phyloP scores from a whole-genome alignment of 768 basidiomycete genomes.

The Panaeolus papilionaceus region DNA sequence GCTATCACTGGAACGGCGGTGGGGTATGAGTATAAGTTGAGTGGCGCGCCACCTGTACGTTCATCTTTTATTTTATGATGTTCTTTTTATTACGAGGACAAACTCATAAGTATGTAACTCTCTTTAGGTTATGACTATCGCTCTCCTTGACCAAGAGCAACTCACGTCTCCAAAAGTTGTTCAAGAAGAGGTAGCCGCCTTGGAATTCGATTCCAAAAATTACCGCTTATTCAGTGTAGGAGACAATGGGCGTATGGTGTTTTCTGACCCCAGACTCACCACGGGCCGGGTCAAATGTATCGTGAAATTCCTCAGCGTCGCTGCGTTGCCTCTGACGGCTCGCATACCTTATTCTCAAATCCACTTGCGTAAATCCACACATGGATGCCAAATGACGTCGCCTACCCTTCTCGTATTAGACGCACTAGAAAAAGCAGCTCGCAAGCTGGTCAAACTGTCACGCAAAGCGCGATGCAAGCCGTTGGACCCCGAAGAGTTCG shows the following conservation, averaged over 20 bases:
- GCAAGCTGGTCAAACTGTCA: not conserved
- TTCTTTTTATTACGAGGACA: no score
- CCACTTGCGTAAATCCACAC: not conserved
- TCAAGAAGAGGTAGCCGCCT: not conserved
- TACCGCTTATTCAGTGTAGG: not conserved
- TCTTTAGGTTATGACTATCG: not conserved
- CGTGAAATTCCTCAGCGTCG: not conserved
- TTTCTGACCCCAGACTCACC: not conserved
- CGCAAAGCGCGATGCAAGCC: not conserved
- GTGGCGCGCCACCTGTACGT: not conserved
- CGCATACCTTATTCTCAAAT: not conserved
- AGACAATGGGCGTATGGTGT: not conserved
- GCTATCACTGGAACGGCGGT: not conserved
- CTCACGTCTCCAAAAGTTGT: not conserved
- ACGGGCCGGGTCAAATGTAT: not conserved
- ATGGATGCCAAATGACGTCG: not conserved
- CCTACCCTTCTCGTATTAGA: not conserved
- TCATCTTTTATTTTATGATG: not conserved
- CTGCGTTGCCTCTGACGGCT: not conserved
- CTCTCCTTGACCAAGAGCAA: not conserved
- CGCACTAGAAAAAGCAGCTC: not conserved
- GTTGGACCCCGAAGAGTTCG: not conserved
- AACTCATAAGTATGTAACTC: no score
- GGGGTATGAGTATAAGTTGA: not conserved
- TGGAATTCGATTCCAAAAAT: not conserved